Percentiles rank a stretch among this genome's conserved stretches.
These are phyloP conservation scores for Phytophthora ramorum DNA, from an alignment of 352 stramenopile species.

Conservation along the genomic window DNA sequence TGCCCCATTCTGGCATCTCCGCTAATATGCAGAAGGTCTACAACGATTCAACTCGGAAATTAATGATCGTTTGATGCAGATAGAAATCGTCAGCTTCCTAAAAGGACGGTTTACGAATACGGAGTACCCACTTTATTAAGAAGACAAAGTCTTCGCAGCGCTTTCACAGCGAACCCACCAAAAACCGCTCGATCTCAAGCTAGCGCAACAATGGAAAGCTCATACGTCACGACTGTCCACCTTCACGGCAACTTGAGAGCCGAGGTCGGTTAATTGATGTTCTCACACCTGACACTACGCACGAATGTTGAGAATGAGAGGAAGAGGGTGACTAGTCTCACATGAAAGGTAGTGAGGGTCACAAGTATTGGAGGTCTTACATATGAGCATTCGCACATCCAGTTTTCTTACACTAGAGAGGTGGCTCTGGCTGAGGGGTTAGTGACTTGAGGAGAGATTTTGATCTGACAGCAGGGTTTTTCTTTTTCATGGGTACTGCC, in stretches of 20 bases:
- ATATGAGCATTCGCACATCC: background rate
- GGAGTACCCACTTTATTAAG: too few species aligned
- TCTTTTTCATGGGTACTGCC: constrained; percentile 54
- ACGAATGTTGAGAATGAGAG: constrained; percentile 48
- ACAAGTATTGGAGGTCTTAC: background rate
- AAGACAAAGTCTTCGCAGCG: constrained; percentile 8
- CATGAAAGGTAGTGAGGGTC: constrained; percentile 20
- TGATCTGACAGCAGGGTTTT: constrained; percentile 17
- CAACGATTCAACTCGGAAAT: constrained; percentile 11
- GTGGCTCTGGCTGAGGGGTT: constrained; percentile 9
- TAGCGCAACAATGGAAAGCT: constrained; percentile 40
- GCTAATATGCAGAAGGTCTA: too few species aligned
- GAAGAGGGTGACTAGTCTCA: constrained; percentile 56
- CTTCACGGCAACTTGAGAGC: constrained; percentile 44
- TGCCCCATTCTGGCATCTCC: too few species aligned
- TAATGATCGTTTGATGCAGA: too few species aligned
- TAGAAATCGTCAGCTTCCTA: too few species aligned
- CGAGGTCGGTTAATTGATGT: constrained; percentile 41
- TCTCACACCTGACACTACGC: constrained; percentile 29
- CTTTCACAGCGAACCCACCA: constrained; percentile 18
- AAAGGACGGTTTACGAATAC: too few species aligned
- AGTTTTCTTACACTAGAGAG: constrained; percentile 3
- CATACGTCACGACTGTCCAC: constrained; percentile 46
- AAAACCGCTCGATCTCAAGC: background rate
- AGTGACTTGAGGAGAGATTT: constrained; percentile 30